Evolutionary conservation across 2,329 filamentous ascomycete genomes (phyloP).

Genomic region (Scortechinia acanthostroma): DNA sequence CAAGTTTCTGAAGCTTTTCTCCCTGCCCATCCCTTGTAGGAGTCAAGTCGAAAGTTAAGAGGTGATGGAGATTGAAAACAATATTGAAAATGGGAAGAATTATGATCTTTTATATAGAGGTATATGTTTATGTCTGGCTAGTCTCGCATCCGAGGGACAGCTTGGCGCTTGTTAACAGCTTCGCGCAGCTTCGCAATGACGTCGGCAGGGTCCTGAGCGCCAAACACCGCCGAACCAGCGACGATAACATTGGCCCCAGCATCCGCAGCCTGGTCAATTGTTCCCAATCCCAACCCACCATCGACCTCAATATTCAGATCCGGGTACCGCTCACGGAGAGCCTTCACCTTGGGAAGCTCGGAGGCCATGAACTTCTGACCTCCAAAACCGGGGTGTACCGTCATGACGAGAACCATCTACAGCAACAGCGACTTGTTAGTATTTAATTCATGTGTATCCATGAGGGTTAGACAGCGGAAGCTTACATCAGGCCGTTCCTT

Average conservation of each 20-base stretch:
- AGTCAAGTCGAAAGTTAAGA: no score
- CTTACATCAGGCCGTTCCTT: constrained; percentile 64
- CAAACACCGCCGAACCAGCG: constrained; percentile 70
- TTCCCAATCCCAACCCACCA: constrained; percentile 61
- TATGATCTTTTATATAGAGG: no score
- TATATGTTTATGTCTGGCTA: no score
- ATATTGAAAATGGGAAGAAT: no score
- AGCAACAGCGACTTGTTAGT: no score
- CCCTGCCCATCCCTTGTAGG: no score
- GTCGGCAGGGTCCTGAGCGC: constrained; percentile 58
- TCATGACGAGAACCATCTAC: constrained; percentile 74
- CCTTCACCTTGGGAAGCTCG: constrained; percentile 65
- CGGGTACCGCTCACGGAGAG: constrained; percentile 59
- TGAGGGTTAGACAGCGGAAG: constrained; percentile 9
- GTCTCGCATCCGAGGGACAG: no score
- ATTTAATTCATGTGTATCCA: background rate
- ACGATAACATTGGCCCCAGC: constrained; percentile 76
- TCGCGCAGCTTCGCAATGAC: constrained; percentile 59
- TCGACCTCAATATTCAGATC: constrained; percentile 71
- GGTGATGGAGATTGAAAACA: no score
- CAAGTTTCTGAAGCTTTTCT: no score
- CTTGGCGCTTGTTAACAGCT: constrained; percentile 43
- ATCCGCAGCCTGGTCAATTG: constrained; percentile 66
- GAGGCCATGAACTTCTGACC: constrained; percentile 73
- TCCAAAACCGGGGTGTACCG: constrained; percentile 69